Evolutionary conservation across 352 stramenopile genomes (phyloP).

Genomic region (Pythium aquatile): DNA sequence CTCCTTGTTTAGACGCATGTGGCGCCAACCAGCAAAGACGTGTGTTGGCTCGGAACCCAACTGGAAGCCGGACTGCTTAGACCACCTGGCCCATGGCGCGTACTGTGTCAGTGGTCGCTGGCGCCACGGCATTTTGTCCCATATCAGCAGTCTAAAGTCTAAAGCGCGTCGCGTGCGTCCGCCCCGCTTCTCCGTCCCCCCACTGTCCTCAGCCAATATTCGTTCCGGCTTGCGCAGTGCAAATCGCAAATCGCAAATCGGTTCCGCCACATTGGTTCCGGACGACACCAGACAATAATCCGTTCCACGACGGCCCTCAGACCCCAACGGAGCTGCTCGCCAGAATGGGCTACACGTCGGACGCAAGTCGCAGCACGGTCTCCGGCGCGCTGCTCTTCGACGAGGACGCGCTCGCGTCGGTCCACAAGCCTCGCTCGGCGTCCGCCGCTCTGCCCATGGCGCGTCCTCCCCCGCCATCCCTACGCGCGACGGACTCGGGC

Average conservation of each 20-base stretch:
- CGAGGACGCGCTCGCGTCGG: constrained; percentile 14
- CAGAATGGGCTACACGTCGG: neutral
- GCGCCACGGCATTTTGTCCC: neutral
- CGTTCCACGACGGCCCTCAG: neutral
- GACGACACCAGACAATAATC: neutral
- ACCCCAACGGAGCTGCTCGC: neutral
- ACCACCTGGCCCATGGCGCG: neutral
- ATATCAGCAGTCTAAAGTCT: neutral
- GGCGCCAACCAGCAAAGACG: neutral
- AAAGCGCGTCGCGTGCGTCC: no score
- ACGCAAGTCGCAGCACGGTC: constrained; percentile 1
- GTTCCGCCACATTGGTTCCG: neutral
- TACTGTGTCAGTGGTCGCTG: neutral
- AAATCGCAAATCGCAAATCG: neutral
- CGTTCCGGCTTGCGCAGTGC: neutral
- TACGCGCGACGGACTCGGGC: neutral
- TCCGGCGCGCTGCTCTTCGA: constrained; percentile 11
- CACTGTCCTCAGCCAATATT: neutral
- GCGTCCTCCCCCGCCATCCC: neutral
- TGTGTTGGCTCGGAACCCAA: neutral
- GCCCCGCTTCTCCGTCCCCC: neutral
- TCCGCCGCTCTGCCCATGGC: neutral
- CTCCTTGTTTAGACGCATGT: neutral
- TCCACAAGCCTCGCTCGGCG: constrained; percentile 1
- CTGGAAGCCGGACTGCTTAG: neutral